Evolutionary conservation across 176 grass and related monocot species (phyloP).

Genomic region (Typha latifolia): DNA sequence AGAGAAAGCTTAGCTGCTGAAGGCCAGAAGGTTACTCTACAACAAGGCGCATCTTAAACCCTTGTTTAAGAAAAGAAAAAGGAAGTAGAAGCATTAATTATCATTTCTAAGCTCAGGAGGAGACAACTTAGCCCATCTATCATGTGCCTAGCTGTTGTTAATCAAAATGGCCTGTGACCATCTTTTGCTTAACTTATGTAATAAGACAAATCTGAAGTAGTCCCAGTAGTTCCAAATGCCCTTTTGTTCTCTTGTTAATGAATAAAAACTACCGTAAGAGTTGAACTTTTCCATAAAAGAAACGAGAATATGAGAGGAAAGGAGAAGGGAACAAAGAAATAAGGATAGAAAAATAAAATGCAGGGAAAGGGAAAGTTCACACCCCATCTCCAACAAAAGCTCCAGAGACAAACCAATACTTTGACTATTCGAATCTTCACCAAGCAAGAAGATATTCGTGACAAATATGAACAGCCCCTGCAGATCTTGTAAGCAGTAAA

Average conservation of each 20-base stretch:
- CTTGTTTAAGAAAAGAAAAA: background rate
- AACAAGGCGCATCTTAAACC: background rate
- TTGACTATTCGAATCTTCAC: constrained; percentile 7
- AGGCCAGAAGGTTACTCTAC: background rate
- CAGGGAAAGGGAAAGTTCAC: constrained; percentile 1
- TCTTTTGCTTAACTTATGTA: background rate
- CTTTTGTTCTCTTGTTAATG: constrained; percentile 4
- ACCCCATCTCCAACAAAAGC: constrained; percentile 1
- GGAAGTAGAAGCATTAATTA: background rate
- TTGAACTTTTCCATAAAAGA: constrained; percentile 3
- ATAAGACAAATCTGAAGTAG: background rate
- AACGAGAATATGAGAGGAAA: background rate
- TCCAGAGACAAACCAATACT: constrained; percentile 1
- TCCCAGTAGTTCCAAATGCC: background rate
- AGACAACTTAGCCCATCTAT: background rate
- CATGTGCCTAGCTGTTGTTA: background rate
- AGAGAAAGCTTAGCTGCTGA: background rate
- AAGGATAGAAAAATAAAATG: background rate
- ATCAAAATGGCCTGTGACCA: background rate
- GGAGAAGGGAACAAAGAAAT: constrained; percentile 1
- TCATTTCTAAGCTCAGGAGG: background rate
- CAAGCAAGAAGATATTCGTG: background rate
- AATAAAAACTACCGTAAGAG: background rate
- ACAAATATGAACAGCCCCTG: constrained; percentile 1
- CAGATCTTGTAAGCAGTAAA: background rate